Evolutionary conservation across 2,329 filamentous ascomycete genomes (phyloP), one percentile per base, ranked within the genome.

Genomic region (Epichloe amarillans): DNA sequence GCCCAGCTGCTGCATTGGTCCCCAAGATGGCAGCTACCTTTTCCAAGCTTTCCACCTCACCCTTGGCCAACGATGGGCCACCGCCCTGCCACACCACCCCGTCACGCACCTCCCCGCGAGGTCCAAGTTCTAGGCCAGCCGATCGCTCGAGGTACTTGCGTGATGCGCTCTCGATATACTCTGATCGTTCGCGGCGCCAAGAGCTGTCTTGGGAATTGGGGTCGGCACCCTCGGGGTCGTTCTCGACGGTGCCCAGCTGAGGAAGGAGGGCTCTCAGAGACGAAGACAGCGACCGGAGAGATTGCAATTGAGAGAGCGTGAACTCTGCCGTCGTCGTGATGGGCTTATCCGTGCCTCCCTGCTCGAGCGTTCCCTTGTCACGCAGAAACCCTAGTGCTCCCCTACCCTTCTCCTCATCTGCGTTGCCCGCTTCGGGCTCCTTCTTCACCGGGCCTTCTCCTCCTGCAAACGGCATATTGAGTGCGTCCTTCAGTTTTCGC

Each of bases 121-220:
- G 64, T 2, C 77, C 81, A 36, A 85, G 64, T 59, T 88, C 83
- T 51, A 90, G 68, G 0, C 85, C 85, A 44, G 81, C 72, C 43
- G 80, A 72, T 30, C 69, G 75, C 69, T 95, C 87, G 40, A 96
- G 70, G 63, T 94, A 86, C 53, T 85, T 76, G 57, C 80, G 74
- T 47, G 87, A 86, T 60, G 89, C 83, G 50, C 77, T 77, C 67
- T 96, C 90, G 46, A 97, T 82, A 64, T 97, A 97, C 57, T 85
- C 78, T 51, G 84, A 75, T 53, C 91, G 74, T 64, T 93, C 82
- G 49, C 82, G 77, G 39, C 82, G 76, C 70, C 81, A 86, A 44
- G 75, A 76, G 40, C 43, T 38, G 73, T 66, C 46, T 59, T 60
- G 52, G 33, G 63, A 62, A 3, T 65, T 65, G 30, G 64, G 62